Conservation (phyloP, 1,284 basidiomycete genomes). For the Phellinidium pouzarii region DNA sequence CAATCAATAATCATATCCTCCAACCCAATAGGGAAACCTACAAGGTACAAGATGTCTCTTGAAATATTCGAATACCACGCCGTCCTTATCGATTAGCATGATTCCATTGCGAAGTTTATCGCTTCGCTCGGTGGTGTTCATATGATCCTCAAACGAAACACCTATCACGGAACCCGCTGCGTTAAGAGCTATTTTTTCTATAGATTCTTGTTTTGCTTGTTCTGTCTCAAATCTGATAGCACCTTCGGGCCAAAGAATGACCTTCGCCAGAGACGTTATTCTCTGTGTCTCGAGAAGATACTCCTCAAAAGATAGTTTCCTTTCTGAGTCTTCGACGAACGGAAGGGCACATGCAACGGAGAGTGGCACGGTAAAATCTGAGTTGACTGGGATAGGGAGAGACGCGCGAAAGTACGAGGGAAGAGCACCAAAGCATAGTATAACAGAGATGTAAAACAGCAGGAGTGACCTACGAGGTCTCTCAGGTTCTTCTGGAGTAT, state of each 20-base stretch:
- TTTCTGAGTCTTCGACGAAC: slow-evolving; percentile 25
- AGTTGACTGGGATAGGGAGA: slow-evolving; percentile 39
- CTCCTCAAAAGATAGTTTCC: slow-evolving; percentile 44
- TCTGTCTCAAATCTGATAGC: slow-evolving; percentile 55
- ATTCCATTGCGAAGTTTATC: slow-evolving; percentile 50
- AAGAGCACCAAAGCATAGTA: slow-evolving; percentile 43
- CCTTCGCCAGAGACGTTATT: slow-evolving; percentile 38
- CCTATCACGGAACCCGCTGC: slow-evolving; percentile 43
- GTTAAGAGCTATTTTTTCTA: slow-evolving; percentile 36
- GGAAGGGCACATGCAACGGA: slow-evolving; percentile 62
- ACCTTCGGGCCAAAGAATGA: slow-evolving; percentile 77
- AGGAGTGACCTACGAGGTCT: slow-evolving; percentile 5
- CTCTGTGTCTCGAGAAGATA: slow-evolving; percentile 50
- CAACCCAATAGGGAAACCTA: slow-evolving; percentile 31
- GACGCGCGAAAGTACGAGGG: slow-evolving; percentile 45
- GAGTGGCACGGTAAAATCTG: slow-evolving; percentile 43
- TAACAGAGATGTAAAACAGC: slow-evolving; percentile 30
- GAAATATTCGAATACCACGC: slow-evolving; percentile 53
- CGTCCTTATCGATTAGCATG: slow-evolving; percentile 43
- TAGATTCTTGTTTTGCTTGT: slow-evolving; percentile 41
- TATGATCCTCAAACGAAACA: slow-evolving; percentile 59
- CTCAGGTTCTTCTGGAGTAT: slow-evolving; percentile 5
- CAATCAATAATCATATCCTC: not conserved
- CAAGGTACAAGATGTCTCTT: slow-evolving; percentile 72
- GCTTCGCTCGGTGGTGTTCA: slow-evolving; percentile 30